A percentile compares a stretch with the other conserved stretches of the same genome.
phyloP scores from a whole-genome alignment of 345 rosid species.

The Eucalyptus erythrocorys region DNA sequence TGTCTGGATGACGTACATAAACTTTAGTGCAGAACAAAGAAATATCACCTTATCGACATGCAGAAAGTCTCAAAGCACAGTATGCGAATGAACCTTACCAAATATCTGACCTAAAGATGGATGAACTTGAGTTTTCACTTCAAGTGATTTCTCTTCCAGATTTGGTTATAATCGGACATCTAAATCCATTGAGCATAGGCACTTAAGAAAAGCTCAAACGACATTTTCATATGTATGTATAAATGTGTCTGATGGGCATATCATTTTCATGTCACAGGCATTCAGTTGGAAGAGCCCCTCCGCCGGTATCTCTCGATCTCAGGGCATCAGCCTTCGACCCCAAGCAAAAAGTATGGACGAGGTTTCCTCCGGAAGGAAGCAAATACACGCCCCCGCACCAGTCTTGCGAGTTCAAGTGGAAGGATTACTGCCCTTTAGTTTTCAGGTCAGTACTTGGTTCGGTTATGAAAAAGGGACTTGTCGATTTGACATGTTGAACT shows the following conservation, averaged over 20 bases:
- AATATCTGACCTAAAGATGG: not conserved
- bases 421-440: conserved; percentile 95
- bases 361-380: conserved; percentile 85
- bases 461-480: not conserved
- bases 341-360: conserved; percentile 88
- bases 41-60: not conserved
- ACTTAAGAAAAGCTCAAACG: not conserved
- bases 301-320: conserved; percentile 59
- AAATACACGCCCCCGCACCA: conserved; percentile 92
- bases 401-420: conserved; percentile 84
- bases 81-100: not conserved
- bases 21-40: not conserved
- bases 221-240: not conserved
- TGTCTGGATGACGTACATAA: not conserved
- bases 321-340: conserved; percentile 93
- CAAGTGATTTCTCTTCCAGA: not conserved
- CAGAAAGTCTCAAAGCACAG: not conserved
- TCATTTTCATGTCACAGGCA: conserved; percentile 18
- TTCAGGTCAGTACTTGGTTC: conserved; percentile 44
- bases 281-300: conserved; percentile 83
- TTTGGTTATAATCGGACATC: not conserved
- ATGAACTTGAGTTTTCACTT: not conserved
- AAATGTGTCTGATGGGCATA: not conserved
- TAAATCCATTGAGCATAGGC: not conserved
- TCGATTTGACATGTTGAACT: not conserved